phyloP scores from a whole-genome alignment of 208 protist genomes.

The Acanthamoeba healyi region DNA sequence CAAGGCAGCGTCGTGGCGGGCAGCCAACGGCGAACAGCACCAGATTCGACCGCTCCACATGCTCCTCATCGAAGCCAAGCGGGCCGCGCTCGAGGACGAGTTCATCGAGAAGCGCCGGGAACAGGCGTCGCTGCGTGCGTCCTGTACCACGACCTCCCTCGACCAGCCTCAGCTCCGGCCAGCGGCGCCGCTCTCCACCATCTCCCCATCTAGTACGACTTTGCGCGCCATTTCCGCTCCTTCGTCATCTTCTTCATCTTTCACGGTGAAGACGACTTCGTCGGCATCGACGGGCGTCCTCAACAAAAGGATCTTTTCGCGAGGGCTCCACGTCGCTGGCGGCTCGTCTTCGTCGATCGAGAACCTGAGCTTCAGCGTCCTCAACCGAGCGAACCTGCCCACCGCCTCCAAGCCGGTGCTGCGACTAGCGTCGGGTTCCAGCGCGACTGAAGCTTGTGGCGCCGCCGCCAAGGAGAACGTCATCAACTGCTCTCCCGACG shows the following conservation, averaged over 20 bases:
- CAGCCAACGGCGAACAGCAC: background rate
- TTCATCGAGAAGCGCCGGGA: background rate
- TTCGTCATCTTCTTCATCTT: background rate
- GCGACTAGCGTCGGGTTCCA: background rate
- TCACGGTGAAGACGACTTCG: background rate
- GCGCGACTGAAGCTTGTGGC: too few relatives aligned
- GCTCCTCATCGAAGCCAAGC: constrained; percentile 7
- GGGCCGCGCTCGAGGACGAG: background rate
- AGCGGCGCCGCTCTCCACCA: background rate
- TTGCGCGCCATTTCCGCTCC: background rate
- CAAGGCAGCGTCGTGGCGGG: background rate
- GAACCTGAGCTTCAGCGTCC: constrained; percentile 17
- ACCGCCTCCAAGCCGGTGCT: background rate
- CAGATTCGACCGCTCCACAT: background rate
- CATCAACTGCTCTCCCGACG: background rate
- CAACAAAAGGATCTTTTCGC: constrained; percentile 46
- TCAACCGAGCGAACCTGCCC: background rate
- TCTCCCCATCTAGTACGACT: background rate
- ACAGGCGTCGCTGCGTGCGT: background rate
- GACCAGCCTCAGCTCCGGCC: background rate
- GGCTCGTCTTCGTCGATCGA: background rate
- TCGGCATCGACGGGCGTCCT: background rate
- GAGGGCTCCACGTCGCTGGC: background rate
- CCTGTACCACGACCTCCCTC: background rate
- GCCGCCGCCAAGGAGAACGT: constrained; percentile 9